These are phyloP conservation scores for Cyclaneusma minus DNA, from an alignment of 2,329 filamentous ascomycete genomes.

Conservation along the genomic window DNA sequence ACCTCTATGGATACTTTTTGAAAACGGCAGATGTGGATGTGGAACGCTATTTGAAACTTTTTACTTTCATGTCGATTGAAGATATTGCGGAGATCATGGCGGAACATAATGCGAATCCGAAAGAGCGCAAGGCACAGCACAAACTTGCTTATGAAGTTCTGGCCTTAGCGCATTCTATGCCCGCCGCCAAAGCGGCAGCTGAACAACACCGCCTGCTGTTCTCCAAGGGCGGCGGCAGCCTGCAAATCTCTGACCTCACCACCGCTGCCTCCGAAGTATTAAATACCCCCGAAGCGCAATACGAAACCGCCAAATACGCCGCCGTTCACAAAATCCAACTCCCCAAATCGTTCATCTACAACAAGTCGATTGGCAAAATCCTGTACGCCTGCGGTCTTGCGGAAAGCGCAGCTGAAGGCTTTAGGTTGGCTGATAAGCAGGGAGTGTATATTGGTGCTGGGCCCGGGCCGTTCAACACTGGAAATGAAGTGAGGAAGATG, in stretches of 20 bases:
- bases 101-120: constrained; percentile 50
- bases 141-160: constrained; percentile 69
- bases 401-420: constrained; percentile 37
- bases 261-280: too few species aligned
- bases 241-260: constrained; percentile 9
- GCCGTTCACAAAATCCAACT: constrained; percentile 40
- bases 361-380: constrained; percentile 40
- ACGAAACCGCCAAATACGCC: constrained; percentile 26
- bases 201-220: constrained; percentile 35
- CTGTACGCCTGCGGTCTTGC: constrained; percentile 44
- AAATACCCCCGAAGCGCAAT: too few species aligned
- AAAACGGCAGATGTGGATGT: constrained; percentile 69
- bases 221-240: constrained; percentile 15
- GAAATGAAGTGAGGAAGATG: too few species aligned
- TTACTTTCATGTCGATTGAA: constrained; percentile 69
- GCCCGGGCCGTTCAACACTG: constrained; percentile 28
- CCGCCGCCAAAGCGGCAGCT: constrained; percentile 47
- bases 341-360: constrained; percentile 37
- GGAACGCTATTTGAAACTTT: constrained; percentile 67
- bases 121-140: constrained; percentile 68
- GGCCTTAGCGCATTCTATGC: constrained; percentile 57
- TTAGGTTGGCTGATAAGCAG: constrained; percentile 36
- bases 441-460: constrained; percentile 46
- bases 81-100: constrained; percentile 54
- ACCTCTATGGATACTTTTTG: constrained; percentile 84